Conservation (phyloP, 352 stramenopile species). For the Phytophthora pluvialis region DNA sequence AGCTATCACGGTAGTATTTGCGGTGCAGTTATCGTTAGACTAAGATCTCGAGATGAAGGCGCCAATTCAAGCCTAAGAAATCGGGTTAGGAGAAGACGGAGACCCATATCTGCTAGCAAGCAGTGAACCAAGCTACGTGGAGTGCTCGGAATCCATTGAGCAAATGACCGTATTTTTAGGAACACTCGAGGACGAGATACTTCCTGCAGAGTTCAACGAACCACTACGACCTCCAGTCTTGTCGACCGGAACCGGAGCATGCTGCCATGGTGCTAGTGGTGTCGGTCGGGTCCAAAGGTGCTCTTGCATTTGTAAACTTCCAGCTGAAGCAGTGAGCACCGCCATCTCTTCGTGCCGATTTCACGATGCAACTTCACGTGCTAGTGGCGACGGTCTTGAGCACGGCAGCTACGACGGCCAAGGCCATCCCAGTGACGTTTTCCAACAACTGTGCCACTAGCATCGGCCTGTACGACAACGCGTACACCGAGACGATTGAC, state of each 20-base stretch:
- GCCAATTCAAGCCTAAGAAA: too few species aligned
- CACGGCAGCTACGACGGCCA: not conserved
- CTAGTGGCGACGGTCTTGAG: slow-evolving; percentile 11
- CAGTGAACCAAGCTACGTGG: too few species aligned
- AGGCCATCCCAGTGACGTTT: slow-evolving; percentile 57
- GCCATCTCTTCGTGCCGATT: not conserved
- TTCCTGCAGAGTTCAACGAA: slow-evolving; percentile 1
- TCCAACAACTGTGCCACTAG: slow-evolving; percentile 54
- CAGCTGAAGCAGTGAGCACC: not conserved
- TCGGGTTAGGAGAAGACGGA: too few species aligned
- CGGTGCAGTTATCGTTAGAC: too few species aligned
- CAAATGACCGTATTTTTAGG: slow-evolving; percentile 18
- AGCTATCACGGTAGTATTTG: too few species aligned
- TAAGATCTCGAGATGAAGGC: too few species aligned
- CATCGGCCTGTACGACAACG: slow-evolving; percentile 62
- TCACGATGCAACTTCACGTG: slow-evolving; percentile 21
- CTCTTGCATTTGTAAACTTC: slow-evolving; percentile 23
- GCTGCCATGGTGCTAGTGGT: not conserved
- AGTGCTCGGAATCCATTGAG: not conserved
- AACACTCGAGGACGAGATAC: slow-evolving; percentile 34
- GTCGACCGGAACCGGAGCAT: slow-evolving; percentile 14
- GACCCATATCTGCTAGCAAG: too few species aligned
- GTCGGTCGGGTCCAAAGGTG: too few species aligned
- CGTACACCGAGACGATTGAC: slow-evolving; percentile 45
- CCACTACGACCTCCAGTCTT: slow-evolving; percentile 14